Base-by-base conservation (phyloP, 2,329 filamentous ascomycete species). In the Byssothecium circinans region DNA sequence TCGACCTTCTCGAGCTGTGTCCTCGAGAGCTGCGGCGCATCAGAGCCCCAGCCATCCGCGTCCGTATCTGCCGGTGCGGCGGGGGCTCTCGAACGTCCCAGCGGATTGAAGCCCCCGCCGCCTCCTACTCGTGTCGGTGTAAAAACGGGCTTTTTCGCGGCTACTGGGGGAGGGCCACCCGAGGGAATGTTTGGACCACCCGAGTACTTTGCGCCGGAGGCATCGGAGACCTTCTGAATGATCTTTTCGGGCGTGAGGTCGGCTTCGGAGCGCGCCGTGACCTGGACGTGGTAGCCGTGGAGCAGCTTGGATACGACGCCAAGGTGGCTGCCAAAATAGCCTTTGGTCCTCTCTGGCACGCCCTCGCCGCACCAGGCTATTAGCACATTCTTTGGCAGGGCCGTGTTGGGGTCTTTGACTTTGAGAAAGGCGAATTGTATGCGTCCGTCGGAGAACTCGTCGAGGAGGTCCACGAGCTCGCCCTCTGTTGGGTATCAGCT, bases 341-440 rank as follows among this genome's bases (percentile, higher is more conserved):
- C 94, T 75, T 97, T 99, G 52, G 92, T 97, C 64, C 92, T 82
- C 75, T 99, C 94, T n/a, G 94, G 94, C 14, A 99, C 94, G 61
- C 94, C 94, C 67, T 95, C 92, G 58, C 94, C 94, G 71, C 94
- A 99, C 88, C 94, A 99, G 58, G 88, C 91, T 68, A 99, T 90
- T 58, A 99, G 81, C 50, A 95, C 89, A 69, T 86, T 88, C 78
- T 99, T 99, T 41, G 92, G 91, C 14, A 99, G 82, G 18, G 80
- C 78, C 2, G 88, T 89, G 72, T 99, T 99, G 45, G 91, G 88
- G 69, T 99, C 94, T 72, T 91, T 96, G 76, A 99, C 87, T 75
- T 95, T 96, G 64, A 94, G 86, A 66, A 95, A 97, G 22, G 91
- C 94, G 74, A 96, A 99, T 74, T 99, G 94, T 59, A 99, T 88